These are phyloP conservation scores for Arctostaphylos glauca DNA, from an alignment of 148 eudicot genomes.

Conservation along the genomic window DNA sequence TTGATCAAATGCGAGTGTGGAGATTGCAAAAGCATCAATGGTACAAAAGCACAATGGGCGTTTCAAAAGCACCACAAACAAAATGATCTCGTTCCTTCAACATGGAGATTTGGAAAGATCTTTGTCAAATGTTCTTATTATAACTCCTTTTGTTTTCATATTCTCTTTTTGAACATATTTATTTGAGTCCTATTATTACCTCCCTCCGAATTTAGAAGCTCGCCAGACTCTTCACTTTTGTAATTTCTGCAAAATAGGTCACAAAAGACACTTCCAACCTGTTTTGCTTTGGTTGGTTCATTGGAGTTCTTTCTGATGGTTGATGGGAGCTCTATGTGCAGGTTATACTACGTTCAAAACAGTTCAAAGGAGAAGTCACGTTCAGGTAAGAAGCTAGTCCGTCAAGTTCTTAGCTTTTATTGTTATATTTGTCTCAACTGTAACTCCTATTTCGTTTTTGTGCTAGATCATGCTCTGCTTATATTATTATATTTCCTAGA, in stretches of 20 bases:
- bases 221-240: not conserved
- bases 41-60: not conserved
- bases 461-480: not conserved
- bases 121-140: not conserved
- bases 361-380: constrained; percentile 83
- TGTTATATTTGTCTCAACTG: constrained; percentile 1
- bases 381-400: constrained; percentile 57
- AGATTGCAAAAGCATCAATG: not conserved
- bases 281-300: not conserved
- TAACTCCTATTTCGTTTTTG: not conserved
- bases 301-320: not conserved
- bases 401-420: not conserved
- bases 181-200: not conserved
- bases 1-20: not conserved
- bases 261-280: no score
- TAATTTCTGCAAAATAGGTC: not conserved
- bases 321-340: constrained; percentile 26
- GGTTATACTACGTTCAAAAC: constrained; percentile 69
- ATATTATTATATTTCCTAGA: not conserved
- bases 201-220: not conserved
- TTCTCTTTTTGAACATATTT: not conserved
- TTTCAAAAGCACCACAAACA: not conserved
- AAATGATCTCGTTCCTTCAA: not conserved
- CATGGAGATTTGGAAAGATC: not conserved
- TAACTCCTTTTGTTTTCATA: not conserved